Evolutionary conservation across 2,329 filamentous ascomycete genomes (phyloP).

Genomic region (Simplicillium sp.): DNA sequence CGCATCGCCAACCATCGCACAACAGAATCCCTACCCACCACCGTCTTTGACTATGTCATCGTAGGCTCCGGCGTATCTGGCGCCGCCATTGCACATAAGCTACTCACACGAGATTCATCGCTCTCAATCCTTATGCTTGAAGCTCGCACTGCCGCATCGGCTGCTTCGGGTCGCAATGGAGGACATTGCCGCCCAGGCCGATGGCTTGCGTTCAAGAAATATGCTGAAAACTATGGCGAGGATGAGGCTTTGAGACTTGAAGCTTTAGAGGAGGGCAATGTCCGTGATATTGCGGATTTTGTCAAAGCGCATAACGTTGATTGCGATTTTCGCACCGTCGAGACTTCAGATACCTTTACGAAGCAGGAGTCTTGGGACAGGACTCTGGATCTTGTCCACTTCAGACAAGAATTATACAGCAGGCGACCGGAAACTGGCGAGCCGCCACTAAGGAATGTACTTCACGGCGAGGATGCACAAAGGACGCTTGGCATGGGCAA

Average conservation of each 20-base stretch:
- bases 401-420: neutral
- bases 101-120: constrained; percentile 12
- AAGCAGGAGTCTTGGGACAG: neutral
- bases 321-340: constrained; percentile 11
- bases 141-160: constrained; percentile 21
- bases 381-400: neutral
- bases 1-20: constrained; percentile 17
- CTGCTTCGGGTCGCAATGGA: constrained; percentile 26
- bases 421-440: neutral
- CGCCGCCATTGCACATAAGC: constrained; percentile 7
- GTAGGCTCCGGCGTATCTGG: constrained; percentile 13
- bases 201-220: constrained; percentile 12
- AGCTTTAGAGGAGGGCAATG: constrained; percentile 13
- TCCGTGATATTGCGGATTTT: constrained; percentile 11
- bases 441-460: constrained; percentile 1
- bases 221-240: constrained; percentile 11
- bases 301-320: constrained; percentile 10
- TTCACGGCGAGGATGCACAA: constrained; percentile 10
- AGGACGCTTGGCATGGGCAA: constrained; percentile 8
- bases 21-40: constrained; percentile 10
- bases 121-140: constrained; percentile 21
- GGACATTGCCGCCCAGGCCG: constrained; percentile 21
- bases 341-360: constrained; percentile 13
- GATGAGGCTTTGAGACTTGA: constrained; percentile 14
- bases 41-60: constrained; percentile 11